Conservation (phyloP, 2,329 filamentous ascomycete genomes). For the Raffaelea ambrosiae region DNA sequence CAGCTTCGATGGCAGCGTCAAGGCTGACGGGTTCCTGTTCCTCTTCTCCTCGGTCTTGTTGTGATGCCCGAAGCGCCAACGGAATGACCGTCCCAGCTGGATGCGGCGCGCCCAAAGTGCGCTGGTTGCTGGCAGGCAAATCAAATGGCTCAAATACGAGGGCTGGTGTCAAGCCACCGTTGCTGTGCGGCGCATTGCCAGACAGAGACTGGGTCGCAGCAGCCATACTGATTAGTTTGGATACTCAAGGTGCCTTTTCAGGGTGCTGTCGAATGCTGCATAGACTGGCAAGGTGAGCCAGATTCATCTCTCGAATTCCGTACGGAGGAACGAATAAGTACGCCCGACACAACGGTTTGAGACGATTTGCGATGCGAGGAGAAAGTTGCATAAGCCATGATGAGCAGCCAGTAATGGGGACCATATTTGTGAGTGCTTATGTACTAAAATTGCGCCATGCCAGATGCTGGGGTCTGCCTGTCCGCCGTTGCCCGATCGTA, state of each 20-base stretch:
- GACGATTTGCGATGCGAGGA: too few relatives aligned
- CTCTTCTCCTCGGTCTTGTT: too few relatives aligned
- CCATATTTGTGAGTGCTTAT: neutral
- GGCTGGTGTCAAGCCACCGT: neutral
- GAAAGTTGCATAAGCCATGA: neutral
- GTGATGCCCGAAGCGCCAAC: neutral
- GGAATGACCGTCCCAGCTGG: neutral
- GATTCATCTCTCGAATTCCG: too few relatives aligned
- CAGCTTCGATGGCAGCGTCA: neutral
- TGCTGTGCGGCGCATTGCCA: neutral
- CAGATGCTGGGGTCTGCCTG: too few relatives aligned
- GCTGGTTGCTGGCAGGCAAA: neutral
- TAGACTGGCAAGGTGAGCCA: too few relatives aligned
- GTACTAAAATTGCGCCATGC: neutral
- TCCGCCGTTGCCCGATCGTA: too few relatives aligned
- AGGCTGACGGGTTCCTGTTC: neutral
- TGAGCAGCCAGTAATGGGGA: neutral
- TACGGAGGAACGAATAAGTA: too few relatives aligned
- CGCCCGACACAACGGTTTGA: too few relatives aligned
- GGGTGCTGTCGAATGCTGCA: too few relatives aligned
- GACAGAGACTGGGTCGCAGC: neutral
- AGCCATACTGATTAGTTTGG: neutral
- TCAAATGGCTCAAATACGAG: neutral
- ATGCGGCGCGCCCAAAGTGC: neutral
- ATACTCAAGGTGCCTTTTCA: too few relatives aligned